Conservation (phyloP, 306 rosid genomes). For the Gillenia trifoliata region DNA sequence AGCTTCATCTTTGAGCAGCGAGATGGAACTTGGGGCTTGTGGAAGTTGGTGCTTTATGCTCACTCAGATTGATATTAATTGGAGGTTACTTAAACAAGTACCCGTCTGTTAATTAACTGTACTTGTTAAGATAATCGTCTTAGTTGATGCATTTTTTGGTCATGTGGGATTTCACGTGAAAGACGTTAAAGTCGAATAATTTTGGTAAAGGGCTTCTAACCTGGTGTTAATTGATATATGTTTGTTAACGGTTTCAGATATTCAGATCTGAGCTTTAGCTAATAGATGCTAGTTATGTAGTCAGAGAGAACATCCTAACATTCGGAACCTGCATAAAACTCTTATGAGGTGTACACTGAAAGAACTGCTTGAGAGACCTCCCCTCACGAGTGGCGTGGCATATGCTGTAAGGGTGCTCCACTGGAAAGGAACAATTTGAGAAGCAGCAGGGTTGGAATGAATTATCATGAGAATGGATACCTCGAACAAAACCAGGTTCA, state of each 20-base stretch:
- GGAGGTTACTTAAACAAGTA: not conserved
- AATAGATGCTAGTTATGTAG: not conserved
- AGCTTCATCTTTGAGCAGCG: slow-evolving; percentile 1
- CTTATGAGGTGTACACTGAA: slow-evolving; percentile 90
- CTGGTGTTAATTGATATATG: not conserved
- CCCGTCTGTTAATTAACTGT: not conserved
- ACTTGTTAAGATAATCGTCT: not conserved
- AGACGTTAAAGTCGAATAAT: slow-evolving; percentile 5
- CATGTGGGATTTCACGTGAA: not conserved
- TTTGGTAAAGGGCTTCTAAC: not conserved
- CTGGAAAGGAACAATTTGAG: slow-evolving; percentile 90
- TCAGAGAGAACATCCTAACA: slow-evolving; percentile 38
- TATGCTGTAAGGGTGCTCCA: slow-evolving; percentile 96
- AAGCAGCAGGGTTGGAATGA: slow-evolving; percentile 98
- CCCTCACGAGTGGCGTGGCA: slow-evolving; percentile 97
- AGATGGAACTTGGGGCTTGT: no score
- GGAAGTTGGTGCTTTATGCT: no score
- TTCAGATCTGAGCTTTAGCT: slow-evolving; percentile 18
- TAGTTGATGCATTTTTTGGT: not conserved
- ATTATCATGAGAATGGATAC: slow-evolving; percentile 84
- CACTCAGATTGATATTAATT: not conserved
- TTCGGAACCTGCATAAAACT: slow-evolving; percentile 45
- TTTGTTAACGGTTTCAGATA: slow-evolving; percentile 3
- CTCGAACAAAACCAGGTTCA: slow-evolving; percentile 72
- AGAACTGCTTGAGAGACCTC: slow-evolving; percentile 98